phyloP scores from a whole-genome alignment of 1,284 basidiomycete genomes.

The Trichosporon ovoides region DNA sequence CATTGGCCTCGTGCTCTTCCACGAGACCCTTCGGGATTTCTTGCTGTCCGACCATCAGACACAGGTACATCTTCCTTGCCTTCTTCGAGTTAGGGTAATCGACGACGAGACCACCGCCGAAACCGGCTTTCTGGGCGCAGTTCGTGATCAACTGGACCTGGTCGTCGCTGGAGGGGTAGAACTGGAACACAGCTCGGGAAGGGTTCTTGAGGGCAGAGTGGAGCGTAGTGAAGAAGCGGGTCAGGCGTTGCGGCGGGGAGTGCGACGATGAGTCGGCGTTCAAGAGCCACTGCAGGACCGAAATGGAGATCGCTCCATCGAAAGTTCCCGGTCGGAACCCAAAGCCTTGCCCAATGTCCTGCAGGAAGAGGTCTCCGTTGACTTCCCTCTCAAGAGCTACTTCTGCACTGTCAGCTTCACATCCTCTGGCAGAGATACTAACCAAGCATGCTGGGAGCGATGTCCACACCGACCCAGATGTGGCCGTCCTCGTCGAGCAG shows the following conservation, averaged over 20 bases:
- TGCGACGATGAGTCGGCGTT: constrained; percentile 93
- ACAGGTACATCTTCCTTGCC: constrained; percentile 85
- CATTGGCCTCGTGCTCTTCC: constrained; percentile 50
- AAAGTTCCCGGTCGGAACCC: constrained; percentile 94
- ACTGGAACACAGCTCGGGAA: constrained; percentile 88
- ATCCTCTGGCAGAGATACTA: constrained; percentile 32
- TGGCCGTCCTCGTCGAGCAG: constrained; percentile 88
- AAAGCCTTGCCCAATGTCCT: constrained; percentile 89
- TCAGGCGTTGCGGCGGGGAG: constrained; percentile 85
- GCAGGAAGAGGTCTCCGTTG: constrained; percentile 85
- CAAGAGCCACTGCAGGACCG: constrained; percentile 96
- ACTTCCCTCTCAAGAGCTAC: constrained; percentile 89
- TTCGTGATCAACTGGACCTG: constrained; percentile 93
- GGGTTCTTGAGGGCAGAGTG: constrained; percentile 88
- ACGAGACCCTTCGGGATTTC: constrained; percentile 69
- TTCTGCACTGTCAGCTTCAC: constrained; percentile 55
- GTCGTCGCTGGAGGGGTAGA: constrained; percentile 92
- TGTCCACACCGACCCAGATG: constrained; percentile 90
- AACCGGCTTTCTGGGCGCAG: constrained; percentile 88
- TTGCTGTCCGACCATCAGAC: constrained; percentile 68
- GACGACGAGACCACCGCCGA: constrained; percentile 93
- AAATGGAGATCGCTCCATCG: constrained; percentile 97
- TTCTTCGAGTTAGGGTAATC: constrained; percentile 97
- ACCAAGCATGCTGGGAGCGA: constrained; percentile 96
- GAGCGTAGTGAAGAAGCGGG: constrained; percentile 92